Evolutionary conservation across 2,329 filamentous ascomycete species (phyloP).

Genomic region (Anthostomella pinea): DNA sequence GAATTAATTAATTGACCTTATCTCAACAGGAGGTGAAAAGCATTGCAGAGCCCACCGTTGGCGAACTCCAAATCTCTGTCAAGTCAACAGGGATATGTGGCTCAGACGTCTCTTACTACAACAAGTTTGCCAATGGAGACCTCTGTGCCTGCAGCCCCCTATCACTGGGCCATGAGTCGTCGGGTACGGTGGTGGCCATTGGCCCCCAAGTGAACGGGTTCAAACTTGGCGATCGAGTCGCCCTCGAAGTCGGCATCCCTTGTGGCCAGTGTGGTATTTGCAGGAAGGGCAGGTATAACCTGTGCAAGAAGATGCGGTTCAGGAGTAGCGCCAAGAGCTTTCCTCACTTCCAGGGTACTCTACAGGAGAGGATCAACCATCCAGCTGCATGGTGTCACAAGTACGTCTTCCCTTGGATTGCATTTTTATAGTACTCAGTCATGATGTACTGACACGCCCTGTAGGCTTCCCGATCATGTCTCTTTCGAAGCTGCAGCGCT

Average conservation of each 20-base stretch:
- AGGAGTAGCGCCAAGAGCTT: conserved; percentile 60
- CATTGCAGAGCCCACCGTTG: conserved; percentile 44
- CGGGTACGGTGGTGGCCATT: conserved; percentile 55
- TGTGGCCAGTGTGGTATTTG: conserved; percentile 39
- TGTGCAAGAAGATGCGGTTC: conserved; percentile 61
- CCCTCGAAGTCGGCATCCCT: conserved; percentile 39
- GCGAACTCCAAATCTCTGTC: conserved; percentile 64
- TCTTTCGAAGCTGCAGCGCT: conserved; percentile 60
- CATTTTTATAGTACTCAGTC: no score
- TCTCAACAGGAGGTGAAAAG: conserved; percentile 46
- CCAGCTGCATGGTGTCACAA: conserved; percentile 62
- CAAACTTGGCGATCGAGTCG: conserved; percentile 53
- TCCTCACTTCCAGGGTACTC: conserved; percentile 62
- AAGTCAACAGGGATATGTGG: conserved; percentile 67
- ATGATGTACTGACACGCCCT: conserved; percentile 16
- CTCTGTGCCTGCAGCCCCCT: conserved; percentile 64
- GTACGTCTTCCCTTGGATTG: conserved; percentile 35
- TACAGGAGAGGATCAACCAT: conserved; percentile 62
- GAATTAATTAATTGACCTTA: conserved; percentile 19
- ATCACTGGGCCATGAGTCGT: conserved; percentile 63
- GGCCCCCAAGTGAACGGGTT: conserved; percentile 52
- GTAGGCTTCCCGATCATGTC: conserved; percentile 55
- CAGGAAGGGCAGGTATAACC: conserved; percentile 55
- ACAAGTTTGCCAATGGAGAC: conserved; percentile 69
- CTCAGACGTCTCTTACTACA: conserved; percentile 69